phyloP scores from a whole-genome alignment of 169 alveolate genomes.

The Besnoitia besnoiti region DNA sequence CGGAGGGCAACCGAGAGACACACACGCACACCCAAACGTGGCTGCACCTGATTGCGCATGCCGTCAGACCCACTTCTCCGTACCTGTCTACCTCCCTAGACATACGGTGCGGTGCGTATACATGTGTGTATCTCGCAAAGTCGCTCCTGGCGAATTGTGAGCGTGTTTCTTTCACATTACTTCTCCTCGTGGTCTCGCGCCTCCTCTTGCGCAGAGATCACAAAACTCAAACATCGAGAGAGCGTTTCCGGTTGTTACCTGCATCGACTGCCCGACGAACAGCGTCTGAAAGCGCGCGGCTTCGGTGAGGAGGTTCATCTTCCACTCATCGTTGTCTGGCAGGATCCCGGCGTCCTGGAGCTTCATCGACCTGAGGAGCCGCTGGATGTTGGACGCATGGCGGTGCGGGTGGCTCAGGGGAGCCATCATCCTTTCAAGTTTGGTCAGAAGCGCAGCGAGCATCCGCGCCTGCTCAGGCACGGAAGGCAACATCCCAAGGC shows the following conservation, averaged over 20 bases:
- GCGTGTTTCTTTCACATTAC: no score
- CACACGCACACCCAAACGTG: no score
- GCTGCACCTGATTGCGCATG: no score
- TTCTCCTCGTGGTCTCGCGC: neutral
- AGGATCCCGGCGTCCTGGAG: conserved; percentile 35
- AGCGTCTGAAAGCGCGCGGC: conserved; percentile 49
- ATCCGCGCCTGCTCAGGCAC: neutral
- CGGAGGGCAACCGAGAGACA: no score
- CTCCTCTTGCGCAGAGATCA: neutral
- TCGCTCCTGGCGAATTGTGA: neutral
- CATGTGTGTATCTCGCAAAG: no score
- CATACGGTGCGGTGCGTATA: no score
- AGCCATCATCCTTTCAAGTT: neutral
- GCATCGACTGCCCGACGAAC: conserved; percentile 46
- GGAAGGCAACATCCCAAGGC: no score
- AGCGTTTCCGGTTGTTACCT: neutral
- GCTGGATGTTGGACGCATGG: conserved; percentile 3
- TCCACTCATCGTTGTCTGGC: conserved; percentile 14
- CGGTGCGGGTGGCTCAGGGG: neutral
- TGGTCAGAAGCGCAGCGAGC: neutral
- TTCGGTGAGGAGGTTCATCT: conserved; percentile 40
- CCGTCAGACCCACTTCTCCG: no score
- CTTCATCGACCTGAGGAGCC: conserved; percentile 29
- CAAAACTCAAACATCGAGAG: neutral
- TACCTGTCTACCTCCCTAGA: no score